Evolutionary conservation across 306 rosid species (phyloP).

Genomic region (Fragaria vesca): DNA sequence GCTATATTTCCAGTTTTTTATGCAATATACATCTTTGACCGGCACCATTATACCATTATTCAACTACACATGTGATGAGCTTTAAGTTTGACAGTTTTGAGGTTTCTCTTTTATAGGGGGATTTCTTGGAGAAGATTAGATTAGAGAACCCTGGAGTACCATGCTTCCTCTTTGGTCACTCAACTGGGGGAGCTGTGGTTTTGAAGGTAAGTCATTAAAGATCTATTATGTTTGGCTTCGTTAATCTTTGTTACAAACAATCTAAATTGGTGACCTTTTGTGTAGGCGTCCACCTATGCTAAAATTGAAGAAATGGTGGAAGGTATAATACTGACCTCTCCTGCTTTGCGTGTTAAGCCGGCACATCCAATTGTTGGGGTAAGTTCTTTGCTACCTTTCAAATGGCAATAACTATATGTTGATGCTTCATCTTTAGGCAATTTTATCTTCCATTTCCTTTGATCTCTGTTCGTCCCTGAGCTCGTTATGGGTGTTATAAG

Average conservation of each 20-base stretch:
- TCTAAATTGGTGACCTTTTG: conserved; percentile 10
- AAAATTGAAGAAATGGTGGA: conserved; percentile 66
- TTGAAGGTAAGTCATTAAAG: conserved; percentile 56
- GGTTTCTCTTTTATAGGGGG: conserved; percentile 48
- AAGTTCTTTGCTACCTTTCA: conserved; percentile 29
- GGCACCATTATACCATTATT: neutral
- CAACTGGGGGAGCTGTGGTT: conserved; percentile 99
- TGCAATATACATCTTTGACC: neutral
- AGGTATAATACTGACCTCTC: conserved; percentile 91
- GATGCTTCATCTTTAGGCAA: neutral
- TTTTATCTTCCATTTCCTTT: neutral
- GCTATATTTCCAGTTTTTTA: neutral
- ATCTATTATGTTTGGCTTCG: neutral
- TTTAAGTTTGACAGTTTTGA: neutral
- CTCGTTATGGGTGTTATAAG: neutral
- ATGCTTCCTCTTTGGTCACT: conserved; percentile 96
- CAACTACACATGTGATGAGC: neutral
- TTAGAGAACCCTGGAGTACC: conserved; percentile 89
- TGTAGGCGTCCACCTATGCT: conserved; percentile 63
- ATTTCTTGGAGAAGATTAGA: conserved; percentile 80
- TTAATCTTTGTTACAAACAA: neutral
- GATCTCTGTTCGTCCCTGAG: neutral
- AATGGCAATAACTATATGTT: neutral
- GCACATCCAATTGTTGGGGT: conserved; percentile 95
- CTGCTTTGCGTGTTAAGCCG: conserved; percentile 94